Base-by-base conservation (phyloP, 169 alveolate species). In the Cryptosporidium muris region DNA sequence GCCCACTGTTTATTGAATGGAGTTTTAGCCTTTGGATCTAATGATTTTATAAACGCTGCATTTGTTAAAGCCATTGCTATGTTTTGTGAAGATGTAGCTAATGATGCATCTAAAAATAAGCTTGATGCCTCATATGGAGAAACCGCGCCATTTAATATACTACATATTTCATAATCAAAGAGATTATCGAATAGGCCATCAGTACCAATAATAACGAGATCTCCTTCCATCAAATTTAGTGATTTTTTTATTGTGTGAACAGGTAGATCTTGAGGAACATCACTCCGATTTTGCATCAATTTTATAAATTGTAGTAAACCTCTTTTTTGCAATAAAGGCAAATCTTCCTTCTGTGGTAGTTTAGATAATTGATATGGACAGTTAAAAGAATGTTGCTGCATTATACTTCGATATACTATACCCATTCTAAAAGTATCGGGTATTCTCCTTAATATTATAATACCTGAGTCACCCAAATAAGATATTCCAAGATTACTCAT, bases 311-410 rank as follows among this genome's bases (percentile, higher is more conserved):
- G 49, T 48, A 40, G 60, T 36, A 82, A 63, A 7, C 95, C 95
- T 45, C 65, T 67, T 38, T 64, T 65, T 1, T 63, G 60, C 5
- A 92, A 91, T 54, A 14, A 40, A 4, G 80, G 88, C 40, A 82
- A 81, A 38, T 92, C 91, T 51, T 85, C 82, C 5, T 64, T 68
- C 11, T 64, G 68, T 5, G 96, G 96, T 54, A 93, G 80, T 7
- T 90, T 80, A 49, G 94, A 51, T 8, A 93, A 66, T 65, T 93
- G 94, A 63, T 52, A 92, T n/a, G 96, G 96, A 25, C 92, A 88
- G 81, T 93, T 93, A 88, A 93, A 93, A 14, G 91, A 85, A 49
- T 93, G 96, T 51, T 92, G 94, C 66, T 93, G 95, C 60, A 82
- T 95, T 7, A 82, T 81, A 14, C 95, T 81, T 43, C 93, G 66